Base-by-base conservation (phyloP, 2,329 filamentous ascomycete species). In the Chrysosporium keratinophilum region DNA sequence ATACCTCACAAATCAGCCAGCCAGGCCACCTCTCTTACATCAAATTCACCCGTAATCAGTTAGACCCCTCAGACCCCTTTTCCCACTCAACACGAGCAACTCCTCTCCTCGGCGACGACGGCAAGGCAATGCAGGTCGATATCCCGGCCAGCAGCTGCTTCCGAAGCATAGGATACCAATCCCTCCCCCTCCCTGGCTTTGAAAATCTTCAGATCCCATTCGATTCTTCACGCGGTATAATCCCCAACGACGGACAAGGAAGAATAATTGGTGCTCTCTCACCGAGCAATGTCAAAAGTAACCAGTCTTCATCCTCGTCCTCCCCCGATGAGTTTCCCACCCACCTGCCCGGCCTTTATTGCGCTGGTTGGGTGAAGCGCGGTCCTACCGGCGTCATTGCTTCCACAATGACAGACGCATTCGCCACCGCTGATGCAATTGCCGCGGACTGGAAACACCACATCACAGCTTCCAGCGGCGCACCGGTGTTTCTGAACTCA, bases 381-480 rank as follows among this genome's bases (percentile, higher is more conserved):
- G 93, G 93, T 0, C 91, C 93, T 0, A 96, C 89, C 0, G 93
- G 93, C 1, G 90, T 97, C 2, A 98, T 98, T 67, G 91, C 91
- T 1, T 89, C 85, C 31, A 98, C 93, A 0, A 95, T 98, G 88
- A 81, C 85, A 56, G 93, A 98, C 67, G 91, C 93, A 0, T 98
- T 97, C 63, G 78, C 80, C 7, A 95, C 89, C 0, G 93, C 83
- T 1, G 90, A 96, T 65, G 82, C 85, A 2, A 86, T 98, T 58
- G 80, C 80, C 0, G 72, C 79, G n/a, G 93, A 98, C 65, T 91
- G 88, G 85, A 64, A 72, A 48, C 64, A 57, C 6, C 56, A 63
- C 40, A 55, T 57, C 45, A 52, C 56, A 14, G 53, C 48, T 31
- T 57, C 61, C 7, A 58, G 59, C 11, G 34, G 52, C 40, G 67